Conservation (phyloP, 495 filamentous ascomycete species). For the Penicillium pancosmium region DNA sequence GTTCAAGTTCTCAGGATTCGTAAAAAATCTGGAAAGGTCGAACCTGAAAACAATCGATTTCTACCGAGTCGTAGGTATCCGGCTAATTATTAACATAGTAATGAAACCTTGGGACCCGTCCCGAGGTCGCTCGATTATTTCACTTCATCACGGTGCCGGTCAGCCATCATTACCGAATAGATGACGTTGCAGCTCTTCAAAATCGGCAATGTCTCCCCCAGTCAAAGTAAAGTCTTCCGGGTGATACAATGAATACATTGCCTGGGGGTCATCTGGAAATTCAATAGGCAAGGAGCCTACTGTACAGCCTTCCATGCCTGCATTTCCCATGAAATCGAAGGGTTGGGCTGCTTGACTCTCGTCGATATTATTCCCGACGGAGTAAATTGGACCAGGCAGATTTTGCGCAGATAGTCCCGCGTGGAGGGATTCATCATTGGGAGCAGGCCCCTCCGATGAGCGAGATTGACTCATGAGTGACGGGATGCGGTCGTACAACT, state of each 20-base stretch:
- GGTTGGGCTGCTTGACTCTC: neutral
- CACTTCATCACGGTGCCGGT: neutral
- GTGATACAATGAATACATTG: slow-evolving; percentile 9
- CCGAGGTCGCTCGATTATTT: neutral
- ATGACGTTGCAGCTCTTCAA: slow-evolving; percentile 9
- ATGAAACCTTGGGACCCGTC: no score
- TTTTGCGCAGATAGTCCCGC: neutral
- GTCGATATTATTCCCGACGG: neutral
- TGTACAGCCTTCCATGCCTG: neutral
- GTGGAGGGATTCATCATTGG: neutral
- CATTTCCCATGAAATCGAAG: neutral
- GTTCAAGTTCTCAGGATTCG: no score
- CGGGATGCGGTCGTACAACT: slow-evolving; percentile 2
- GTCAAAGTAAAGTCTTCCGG: slow-evolving; percentile 9
- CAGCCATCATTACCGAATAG: neutral
- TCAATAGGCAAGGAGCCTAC: slow-evolving; percentile 5
- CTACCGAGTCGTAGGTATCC: no score
- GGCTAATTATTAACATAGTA: no score
- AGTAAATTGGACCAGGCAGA: neutral
- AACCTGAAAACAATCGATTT: no score
- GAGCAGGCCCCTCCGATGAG: neutral
- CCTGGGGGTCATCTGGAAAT: slow-evolving; percentile 7
- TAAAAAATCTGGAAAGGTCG: no score
- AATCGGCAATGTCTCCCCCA: slow-evolving; percentile 8
- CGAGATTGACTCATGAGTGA: slow-evolving; percentile 1